These are phyloP conservation scores for Saccharomycopsis hybrid DNA, from an alignment of 1,139 yeast species.

Conservation along the genomic window DNA sequence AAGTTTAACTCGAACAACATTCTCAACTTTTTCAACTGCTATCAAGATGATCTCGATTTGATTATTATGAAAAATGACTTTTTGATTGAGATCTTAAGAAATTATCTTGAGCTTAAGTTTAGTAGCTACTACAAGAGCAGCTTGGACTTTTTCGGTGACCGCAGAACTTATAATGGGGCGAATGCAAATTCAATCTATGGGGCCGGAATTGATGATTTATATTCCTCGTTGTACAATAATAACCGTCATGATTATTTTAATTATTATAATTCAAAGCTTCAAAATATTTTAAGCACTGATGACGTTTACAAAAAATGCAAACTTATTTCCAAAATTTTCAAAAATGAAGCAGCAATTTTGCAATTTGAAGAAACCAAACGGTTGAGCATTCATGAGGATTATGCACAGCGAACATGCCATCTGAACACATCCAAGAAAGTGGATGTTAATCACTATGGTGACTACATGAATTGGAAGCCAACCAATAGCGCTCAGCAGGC, in stretches of 20 bases:
- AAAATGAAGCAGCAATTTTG: conserved; percentile 11
- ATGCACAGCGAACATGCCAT: too few species aligned
- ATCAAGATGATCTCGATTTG: conserved; percentile 6
- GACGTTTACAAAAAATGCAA: not conserved
- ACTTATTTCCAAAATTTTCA: conserved; percentile 8
- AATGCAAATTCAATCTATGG: too few species aligned
- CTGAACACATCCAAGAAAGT: too few species aligned
- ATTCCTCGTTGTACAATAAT: conserved; percentile 10
- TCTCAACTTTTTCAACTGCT: conserved; percentile 16
- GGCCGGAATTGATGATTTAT: not conserved
- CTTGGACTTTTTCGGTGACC: not conserved
- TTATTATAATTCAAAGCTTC: conserved; percentile 12
- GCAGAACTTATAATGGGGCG: not conserved
- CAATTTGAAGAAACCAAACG: conserved; percentile 14
- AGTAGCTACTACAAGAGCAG: conserved; percentile 9
- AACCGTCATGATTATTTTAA: conserved; percentile 9
- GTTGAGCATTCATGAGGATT: too few species aligned
- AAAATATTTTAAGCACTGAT: conserved; percentile 5
- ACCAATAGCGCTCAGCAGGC: too few species aligned
- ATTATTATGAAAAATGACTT: conserved; percentile 14
- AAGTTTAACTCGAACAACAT: conserved; percentile 5
- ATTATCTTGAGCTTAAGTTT: conserved; percentile 11
- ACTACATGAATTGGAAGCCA: too few species aligned
- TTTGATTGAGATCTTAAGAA: conserved; percentile 9
- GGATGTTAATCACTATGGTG: too few species aligned